Evolutionary conservation across 306 rosid species (phyloP).

Genomic region (Cicer yamashitae): DNA sequence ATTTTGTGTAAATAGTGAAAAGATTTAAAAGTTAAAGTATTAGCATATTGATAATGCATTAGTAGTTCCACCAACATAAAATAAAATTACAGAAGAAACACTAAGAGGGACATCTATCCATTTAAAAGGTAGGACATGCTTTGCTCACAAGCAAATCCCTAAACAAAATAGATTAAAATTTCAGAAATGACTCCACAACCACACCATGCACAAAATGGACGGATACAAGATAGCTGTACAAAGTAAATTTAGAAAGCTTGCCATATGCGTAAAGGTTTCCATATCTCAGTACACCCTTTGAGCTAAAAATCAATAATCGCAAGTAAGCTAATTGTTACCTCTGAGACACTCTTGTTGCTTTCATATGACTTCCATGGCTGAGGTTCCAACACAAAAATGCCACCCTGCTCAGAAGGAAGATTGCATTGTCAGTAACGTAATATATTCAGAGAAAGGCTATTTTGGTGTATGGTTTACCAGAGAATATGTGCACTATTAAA

Average conservation of each 20-base stretch:
- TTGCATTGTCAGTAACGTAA: neutral
- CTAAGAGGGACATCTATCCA: neutral
- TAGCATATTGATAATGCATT: slow-evolving; percentile 27
- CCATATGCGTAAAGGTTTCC: slow-evolving; percentile 26
- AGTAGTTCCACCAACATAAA: slow-evolving; percentile 14
- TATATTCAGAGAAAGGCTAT: slow-evolving; percentile 20
- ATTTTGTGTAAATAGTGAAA: slow-evolving; percentile 14
- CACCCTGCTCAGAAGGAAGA: slow-evolving; percentile 70
- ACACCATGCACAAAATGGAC: slow-evolving; percentile 10
- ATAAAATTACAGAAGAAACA: slow-evolving; percentile 17
- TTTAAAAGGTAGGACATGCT: slow-evolving; percentile 12
- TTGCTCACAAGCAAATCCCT: slow-evolving; percentile 18
- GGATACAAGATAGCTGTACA: neutral
- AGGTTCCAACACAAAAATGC: slow-evolving; percentile 90
- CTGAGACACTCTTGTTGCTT: slow-evolving; percentile 52
- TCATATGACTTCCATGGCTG: slow-evolving; percentile 95
- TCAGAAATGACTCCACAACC: slow-evolving; percentile 40
- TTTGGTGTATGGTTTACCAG: neutral
- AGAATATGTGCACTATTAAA: slow-evolving; percentile 23
- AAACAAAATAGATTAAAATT: slow-evolving; percentile 18
- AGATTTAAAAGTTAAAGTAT: neutral
- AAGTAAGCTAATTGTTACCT: slow-evolving; percentile 44
- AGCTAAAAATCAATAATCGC: slow-evolving; percentile 15
- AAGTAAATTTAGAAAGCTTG: neutral
- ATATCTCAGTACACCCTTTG: slow-evolving; percentile 28